Evolutionary conservation across 129 eudicot species (phyloP).

Genomic region (Flaveria sonorensis): DNA sequence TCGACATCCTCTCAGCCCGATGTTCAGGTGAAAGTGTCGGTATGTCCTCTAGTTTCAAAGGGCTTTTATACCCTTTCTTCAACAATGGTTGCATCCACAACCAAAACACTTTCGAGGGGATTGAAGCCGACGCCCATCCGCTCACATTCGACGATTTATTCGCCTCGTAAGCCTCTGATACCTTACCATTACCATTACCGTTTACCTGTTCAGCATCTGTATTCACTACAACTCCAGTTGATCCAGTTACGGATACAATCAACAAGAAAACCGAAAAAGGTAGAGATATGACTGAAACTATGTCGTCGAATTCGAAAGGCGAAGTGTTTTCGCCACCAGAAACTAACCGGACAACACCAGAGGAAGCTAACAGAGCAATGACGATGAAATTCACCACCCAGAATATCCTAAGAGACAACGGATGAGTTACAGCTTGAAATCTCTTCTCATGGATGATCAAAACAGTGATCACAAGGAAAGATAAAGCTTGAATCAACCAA

Average conservation of each 20-base stretch:
- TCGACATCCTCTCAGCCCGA: conserved; percentile 67
- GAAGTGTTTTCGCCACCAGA: conserved; percentile 28
- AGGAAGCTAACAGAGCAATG: conserved; percentile 42
- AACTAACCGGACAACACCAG: conserved; percentile 49
- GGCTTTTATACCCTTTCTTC: conserved; percentile 54
- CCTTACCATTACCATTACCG: conserved; percentile 31
- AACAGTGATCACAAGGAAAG: conserved; percentile 50
- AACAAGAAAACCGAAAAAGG: conserved; percentile 55
- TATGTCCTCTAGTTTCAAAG: conserved; percentile 66
- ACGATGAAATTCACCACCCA: conserved; percentile 55
- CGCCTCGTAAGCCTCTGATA: conserved; percentile 30
- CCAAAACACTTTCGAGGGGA: conserved; percentile 68
- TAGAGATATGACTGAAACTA: conserved; percentile 39
- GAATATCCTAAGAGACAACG: conserved; percentile 53
- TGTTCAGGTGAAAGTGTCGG: conserved; percentile 83
- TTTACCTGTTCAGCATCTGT: conserved; percentile 30
- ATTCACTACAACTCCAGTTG: conserved; percentile 49
- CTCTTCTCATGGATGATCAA: conserved; percentile 67
- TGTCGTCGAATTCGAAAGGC: conserved; percentile 42
- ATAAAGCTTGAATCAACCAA: conserved; percentile 66
- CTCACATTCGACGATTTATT: conserved; percentile 47
- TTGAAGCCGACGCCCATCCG: conserved; percentile 67
- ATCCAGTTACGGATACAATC: conserved; percentile 53
- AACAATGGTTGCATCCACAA: conserved; percentile 83
- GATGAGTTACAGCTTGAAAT: conserved; percentile 61